Evolutionary conservation across 108 stramenopile genomes (phyloP).

Genomic region (Cyclostephanos tholiformis): DNA sequence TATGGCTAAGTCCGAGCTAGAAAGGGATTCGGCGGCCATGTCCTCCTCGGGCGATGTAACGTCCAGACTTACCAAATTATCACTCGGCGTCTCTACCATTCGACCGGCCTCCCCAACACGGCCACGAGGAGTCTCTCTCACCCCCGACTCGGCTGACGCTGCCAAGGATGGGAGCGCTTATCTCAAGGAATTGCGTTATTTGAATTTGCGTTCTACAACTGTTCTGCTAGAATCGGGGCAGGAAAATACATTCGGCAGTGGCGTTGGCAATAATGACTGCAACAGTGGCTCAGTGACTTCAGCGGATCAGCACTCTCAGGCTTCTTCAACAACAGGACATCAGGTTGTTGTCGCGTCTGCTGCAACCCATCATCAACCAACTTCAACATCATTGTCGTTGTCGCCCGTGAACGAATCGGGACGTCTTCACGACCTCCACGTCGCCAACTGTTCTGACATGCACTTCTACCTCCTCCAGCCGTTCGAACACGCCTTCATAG

Average conservation of each 20-base stretch:
- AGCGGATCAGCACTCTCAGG: conserved; percentile 34
- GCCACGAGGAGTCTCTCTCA: conserved; percentile 34
- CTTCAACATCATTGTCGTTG: background rate
- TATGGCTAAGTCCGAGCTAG: conserved; percentile 59
- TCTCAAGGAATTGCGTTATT: conserved; percentile 81
- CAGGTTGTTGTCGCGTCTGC: conserved; percentile 60
- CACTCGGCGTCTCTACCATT: conserved; percentile 33
- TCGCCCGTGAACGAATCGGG: conserved; percentile 28
- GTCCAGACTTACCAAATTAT: conserved; percentile 55
- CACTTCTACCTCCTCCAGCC: conserved; percentile 92
- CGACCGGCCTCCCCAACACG: conserved; percentile 38
- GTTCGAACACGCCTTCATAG: conserved; percentile 87
- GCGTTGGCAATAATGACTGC: conserved; percentile 28
- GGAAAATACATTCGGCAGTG: conserved; percentile 12
- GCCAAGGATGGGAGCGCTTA: conserved; percentile 46
- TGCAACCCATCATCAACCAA: conserved; percentile 13
- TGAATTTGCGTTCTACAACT: conserved; percentile 70
- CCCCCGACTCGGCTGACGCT: conserved; percentile 22
- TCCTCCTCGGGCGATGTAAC: conserved; percentile 48
- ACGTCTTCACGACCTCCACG: conserved; percentile 81
- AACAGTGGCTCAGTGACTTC: conserved; percentile 24
- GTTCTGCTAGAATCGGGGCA: conserved; percentile 71
- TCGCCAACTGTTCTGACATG: conserved; percentile 86
- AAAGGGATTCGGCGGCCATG: conserved; percentile 30
- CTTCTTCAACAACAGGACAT: conserved; percentile 40